A percentile compares a stretch with the other conserved stretches of the same genome.
These are phyloP conservation scores for Podospora bellae-mahoneyi DNA, from an alignment of 495 filamentous ascomycete genomes.

Conservation along the genomic window DNA sequence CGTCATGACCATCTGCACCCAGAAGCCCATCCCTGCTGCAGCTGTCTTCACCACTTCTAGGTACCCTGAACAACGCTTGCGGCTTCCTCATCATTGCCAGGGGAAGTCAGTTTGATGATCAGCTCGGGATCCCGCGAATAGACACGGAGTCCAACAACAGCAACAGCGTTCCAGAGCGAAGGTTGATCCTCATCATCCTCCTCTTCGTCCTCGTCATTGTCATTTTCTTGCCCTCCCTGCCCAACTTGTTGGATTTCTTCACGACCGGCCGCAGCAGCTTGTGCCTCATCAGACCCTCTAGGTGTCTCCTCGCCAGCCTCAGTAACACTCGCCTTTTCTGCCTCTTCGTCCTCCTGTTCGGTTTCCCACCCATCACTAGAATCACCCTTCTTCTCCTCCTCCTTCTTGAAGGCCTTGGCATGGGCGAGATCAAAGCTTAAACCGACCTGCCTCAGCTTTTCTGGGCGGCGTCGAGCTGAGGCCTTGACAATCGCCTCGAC, in stretches of 20 bases:
- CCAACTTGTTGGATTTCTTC: background rate
- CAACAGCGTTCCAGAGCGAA: constrained; percentile 1
- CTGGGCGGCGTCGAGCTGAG: constrained; percentile 59
- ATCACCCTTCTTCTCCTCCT: constrained; percentile 8
- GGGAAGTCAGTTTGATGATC: background rate
- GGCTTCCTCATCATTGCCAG: constrained; percentile 2
- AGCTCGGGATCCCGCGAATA: constrained; percentile 5
- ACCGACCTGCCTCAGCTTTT: constrained; percentile 80
- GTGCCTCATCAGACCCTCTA: background rate
- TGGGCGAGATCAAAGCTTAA: constrained; percentile 82
- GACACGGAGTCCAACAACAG: constrained; percentile 8
- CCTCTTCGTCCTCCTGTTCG: constrained; percentile 23
- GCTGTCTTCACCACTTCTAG: background rate
- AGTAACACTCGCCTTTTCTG: constrained; percentile 24
- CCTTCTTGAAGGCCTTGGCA: constrained; percentile 64
- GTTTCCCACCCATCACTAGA: constrained; percentile 25
- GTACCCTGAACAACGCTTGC: background rate
- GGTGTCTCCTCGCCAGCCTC: background rate
- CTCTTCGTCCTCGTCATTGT: background rate
- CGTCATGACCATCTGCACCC: background rate
- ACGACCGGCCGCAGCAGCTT: background rate
- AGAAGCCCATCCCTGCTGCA: no score
- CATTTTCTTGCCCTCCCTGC: background rate
- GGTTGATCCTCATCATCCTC: constrained; percentile 3
- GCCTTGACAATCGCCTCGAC: constrained; percentile 66